A percentile compares a stretch with the other conserved stretches of the same genome.
Conservation (phyloP, 306 rosid genomes). For the Sophora flavescens region DNA sequence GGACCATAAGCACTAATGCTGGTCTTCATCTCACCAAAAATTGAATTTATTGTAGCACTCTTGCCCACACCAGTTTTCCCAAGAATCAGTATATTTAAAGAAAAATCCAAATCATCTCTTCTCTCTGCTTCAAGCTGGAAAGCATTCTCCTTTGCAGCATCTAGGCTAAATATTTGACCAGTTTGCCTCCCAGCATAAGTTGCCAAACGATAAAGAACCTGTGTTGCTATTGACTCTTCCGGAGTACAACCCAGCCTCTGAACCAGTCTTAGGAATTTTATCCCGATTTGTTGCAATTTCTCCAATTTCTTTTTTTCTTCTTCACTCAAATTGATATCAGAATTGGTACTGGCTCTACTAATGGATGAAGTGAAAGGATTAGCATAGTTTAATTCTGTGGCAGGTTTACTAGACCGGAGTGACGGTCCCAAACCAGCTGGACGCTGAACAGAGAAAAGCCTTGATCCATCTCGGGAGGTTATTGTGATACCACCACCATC, state of each 20-base stretch:
- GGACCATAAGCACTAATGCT: slow-evolving; percentile 83
- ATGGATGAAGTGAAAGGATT: slow-evolving; percentile 62
- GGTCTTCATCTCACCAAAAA: slow-evolving; percentile 86
- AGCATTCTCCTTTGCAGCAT: slow-evolving; percentile 80
- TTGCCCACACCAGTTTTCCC: slow-evolving; percentile 96
- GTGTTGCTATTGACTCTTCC: slow-evolving; percentile 88
- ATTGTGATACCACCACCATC: slow-evolving; percentile 82
- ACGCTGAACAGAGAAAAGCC: slow-evolving; percentile 94
- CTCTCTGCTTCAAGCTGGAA: slow-evolving; percentile 77
- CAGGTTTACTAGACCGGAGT: slow-evolving; percentile 70
- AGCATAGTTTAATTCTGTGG: slow-evolving; percentile 61
- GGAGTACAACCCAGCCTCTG: slow-evolving; percentile 78
- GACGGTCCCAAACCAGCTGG: slow-evolving; percentile 98
- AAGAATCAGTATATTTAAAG: slow-evolving; percentile 85
- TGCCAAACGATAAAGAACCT: slow-evolving; percentile 84
- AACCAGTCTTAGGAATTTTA: slow-evolving; percentile 80
- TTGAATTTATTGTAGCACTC: slow-evolving; percentile 97
- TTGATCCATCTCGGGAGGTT: slow-evolving; percentile 85
- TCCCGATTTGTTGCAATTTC: slow-evolving; percentile 77
- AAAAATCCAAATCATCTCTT: slow-evolving; percentile 67
- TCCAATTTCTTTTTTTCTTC: slow-evolving; percentile 81
- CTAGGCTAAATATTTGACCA: slow-evolving; percentile 70
- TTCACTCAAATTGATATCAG: slow-evolving; percentile 72
- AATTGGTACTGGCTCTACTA: slow-evolving; percentile 49
- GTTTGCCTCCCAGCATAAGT: slow-evolving; percentile 75